phyloP scores from a whole-genome alignment of 1,139 yeast species.

The Meyerozyma smithsonii region DNA sequence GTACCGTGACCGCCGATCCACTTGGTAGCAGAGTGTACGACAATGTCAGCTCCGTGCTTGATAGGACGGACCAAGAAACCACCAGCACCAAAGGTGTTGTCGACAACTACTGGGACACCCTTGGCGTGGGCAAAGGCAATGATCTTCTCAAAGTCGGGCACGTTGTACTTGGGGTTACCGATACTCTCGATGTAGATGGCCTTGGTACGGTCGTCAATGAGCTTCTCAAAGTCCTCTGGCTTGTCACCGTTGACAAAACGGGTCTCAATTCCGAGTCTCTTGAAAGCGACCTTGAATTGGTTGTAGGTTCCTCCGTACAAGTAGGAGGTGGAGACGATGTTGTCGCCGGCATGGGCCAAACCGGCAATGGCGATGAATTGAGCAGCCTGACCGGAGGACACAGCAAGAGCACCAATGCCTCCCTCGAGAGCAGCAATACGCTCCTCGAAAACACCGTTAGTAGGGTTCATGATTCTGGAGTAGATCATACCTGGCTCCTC shows the following conservation, averaged over 20 bases:
- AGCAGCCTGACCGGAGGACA: slow-evolving; percentile 93
- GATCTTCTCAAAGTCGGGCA: slow-evolving; percentile 84
- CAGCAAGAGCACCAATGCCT: slow-evolving; percentile 89
- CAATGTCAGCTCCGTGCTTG: slow-evolving; percentile 84
- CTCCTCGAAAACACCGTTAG: slow-evolving; percentile 84
- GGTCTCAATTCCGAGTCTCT: slow-evolving; percentile 79
- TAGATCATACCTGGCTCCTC: slow-evolving; percentile 81
- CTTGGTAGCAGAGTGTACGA: slow-evolving; percentile 89
- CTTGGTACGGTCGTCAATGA: slow-evolving; percentile 80
- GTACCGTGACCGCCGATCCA: slow-evolving; percentile 99
- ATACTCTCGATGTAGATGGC: slow-evolving; percentile 88
- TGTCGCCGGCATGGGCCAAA: slow-evolving; percentile 84
- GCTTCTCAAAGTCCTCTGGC: slow-evolving; percentile 63
- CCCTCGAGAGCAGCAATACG: slow-evolving; percentile 91
- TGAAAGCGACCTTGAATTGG: slow-evolving; percentile 89
- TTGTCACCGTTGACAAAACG: slow-evolving; percentile 79
- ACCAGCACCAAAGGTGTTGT: slow-evolving; percentile 97
- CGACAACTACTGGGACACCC: slow-evolving; percentile 90
- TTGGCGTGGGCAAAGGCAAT: slow-evolving; percentile 76
- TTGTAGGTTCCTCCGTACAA: slow-evolving; percentile 96
- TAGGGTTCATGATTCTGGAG: slow-evolving; percentile 90
- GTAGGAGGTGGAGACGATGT: slow-evolving; percentile 80
- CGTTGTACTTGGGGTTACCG: slow-evolving; percentile 90
- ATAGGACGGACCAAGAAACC: slow-evolving; percentile 84
- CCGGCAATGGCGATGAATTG: slow-evolving; percentile 82